Percentiles rank a stretch among this genome's conserved stretches.
These are phyloP conservation scores for Aspergillus latus DNA, from an alignment of 2,329 filamentous ascomycete species.

Conservation along the genomic window DNA sequence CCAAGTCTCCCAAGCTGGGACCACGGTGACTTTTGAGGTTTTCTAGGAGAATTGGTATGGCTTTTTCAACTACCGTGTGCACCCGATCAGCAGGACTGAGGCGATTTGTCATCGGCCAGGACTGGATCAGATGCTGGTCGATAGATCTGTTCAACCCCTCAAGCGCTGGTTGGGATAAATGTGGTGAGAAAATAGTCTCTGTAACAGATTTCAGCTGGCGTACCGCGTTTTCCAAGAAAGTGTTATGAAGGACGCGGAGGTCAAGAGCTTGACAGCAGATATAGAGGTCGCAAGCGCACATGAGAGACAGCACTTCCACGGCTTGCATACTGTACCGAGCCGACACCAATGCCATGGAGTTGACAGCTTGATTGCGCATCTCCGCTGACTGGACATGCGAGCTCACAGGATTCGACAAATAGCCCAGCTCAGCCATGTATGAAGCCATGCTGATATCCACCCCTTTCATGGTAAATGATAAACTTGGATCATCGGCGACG, in stretches of 20 bases:
- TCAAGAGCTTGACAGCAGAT: conserved; percentile 60
- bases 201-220: conserved; percentile 18
- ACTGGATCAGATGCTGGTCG: conserved; percentile 6
- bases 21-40: conserved; percentile 2
- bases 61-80: conserved; percentile 10
- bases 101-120: conserved; percentile 22
- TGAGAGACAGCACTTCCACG: conserved; percentile 56
- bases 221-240: conserved; percentile 23
- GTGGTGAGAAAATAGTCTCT: conserved; percentile 6
- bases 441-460: conserved; percentile 64
- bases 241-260: conserved; percentile 42
- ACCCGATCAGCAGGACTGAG: conserved; percentile 14
- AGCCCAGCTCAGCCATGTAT: conserved; percentile 61
- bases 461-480: conserved; percentile 61
- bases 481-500: conserved; percentile 56
- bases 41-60: conserved; percentile 13
- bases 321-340: conserved; percentile 58
- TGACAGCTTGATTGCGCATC: conserved; percentile 65
- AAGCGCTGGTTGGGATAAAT: conserved; percentile 13
- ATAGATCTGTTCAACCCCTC: conserved; percentile 9
- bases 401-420: conserved; percentile 61
- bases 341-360: conserved; percentile 62
- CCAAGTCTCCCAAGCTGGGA: conserved; percentile 11
- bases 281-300: conserved; percentile 55
- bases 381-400: conserved; percentile 64